These are phyloP conservation scores for Termitomyces sp. DNA, from an alignment of 768 basidiomycete genomes.

Conservation along the genomic window DNA sequence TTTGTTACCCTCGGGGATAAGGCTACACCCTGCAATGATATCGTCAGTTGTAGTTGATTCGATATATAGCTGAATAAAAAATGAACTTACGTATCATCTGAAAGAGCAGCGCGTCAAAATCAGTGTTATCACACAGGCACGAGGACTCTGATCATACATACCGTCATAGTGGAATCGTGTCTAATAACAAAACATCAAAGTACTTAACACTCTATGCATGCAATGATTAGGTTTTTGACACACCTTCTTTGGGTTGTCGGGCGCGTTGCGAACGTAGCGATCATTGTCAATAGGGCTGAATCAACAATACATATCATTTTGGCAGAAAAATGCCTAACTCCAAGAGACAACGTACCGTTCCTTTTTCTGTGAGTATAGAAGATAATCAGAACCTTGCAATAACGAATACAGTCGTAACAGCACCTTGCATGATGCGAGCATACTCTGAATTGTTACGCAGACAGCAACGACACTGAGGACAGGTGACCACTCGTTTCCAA, in stretches of 20 bases:
- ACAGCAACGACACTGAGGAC: slow-evolving; percentile 81
- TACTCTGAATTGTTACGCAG: slow-evolving; percentile 85
- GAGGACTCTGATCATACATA: slow-evolving; percentile 41
- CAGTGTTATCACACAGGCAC: background rate
- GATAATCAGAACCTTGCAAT: background rate
- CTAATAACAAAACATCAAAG: slow-evolving; percentile 31
- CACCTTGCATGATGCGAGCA: slow-evolving; percentile 92
- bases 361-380: slow-evolving; percentile 31
- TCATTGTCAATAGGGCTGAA: slow-evolving; percentile 80
- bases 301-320: background rate
- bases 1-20: background rate
- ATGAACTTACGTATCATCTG: slow-evolving; percentile 64
- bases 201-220: background rate
- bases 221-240: slow-evolving; percentile 13
- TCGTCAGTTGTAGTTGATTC: background rate
- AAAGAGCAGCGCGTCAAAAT: slow-evolving; percentile 14
- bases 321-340: background rate
- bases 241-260: slow-evolving; percentile 87
- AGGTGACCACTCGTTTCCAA: slow-evolving; percentile 88
- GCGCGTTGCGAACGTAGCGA: slow-evolving; percentile 73
- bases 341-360: slow-evolving; percentile 53
- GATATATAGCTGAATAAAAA: background rate
- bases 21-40: slow-evolving; percentile 10
- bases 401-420: slow-evolving; percentile 2
- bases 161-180: slow-evolving; percentile 83